Conservation (phyloP, 345 rosid genomes). For the Arabidopsis arenosa region DNA sequence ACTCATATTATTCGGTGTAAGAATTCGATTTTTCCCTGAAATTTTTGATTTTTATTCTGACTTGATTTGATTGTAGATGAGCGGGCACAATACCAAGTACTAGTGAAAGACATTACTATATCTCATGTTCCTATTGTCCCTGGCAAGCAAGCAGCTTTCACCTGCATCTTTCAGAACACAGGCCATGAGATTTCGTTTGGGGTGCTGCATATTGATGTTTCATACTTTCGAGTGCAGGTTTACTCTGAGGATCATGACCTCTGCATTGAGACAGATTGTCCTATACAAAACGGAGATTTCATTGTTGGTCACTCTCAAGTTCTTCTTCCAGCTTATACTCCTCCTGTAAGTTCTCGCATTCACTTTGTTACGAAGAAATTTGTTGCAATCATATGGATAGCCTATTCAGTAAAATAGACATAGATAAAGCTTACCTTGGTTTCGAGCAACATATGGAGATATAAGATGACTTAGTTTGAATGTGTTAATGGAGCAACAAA, state of each 20-base stretch:
- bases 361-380: background rate
- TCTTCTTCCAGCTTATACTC: constrained; percentile 75
- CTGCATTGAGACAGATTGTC: constrained; percentile 81
- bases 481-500: background rate
- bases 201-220: constrained; percentile 71
- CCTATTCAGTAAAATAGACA: background rate
- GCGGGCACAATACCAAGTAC: constrained; percentile 59
- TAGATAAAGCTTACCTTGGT: constrained; percentile 5
- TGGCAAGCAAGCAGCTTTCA: constrained; percentile 65
- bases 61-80: constrained; percentile 50
- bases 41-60: background rate
- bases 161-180: constrained; percentile 58
- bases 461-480: background rate
- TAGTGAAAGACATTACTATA: constrained; percentile 63
- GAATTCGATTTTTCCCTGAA: constrained; percentile 9
- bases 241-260: constrained; percentile 81
- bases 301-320: constrained; percentile 78
- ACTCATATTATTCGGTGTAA: background rate
- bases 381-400: background rate
- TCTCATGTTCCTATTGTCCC: constrained; percentile 64
- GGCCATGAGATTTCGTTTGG: constrained; percentile 67
- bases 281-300: constrained; percentile 74
- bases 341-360: constrained; percentile 72
- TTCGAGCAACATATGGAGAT: background rate
- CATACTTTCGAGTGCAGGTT: constrained; percentile 83